Conservation (phyloP, 768 basidiomycete species). For the Suillus spraguei region DNA sequence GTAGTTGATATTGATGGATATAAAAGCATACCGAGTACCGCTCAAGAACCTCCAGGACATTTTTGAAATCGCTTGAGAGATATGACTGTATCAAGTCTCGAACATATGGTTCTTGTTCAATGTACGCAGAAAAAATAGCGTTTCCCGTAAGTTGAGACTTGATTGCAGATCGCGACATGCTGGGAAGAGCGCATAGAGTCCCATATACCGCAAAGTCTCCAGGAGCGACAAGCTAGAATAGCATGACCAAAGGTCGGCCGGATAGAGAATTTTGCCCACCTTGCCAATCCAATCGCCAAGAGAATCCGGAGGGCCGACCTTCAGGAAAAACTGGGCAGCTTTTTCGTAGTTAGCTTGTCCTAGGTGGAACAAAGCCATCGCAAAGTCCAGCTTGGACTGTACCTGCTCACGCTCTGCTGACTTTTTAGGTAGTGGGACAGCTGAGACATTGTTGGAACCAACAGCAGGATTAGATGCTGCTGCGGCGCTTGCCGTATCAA, state of each 20-base stretch:
- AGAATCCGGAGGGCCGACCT: conserved; percentile 62
- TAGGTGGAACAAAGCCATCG: conserved; percentile 75
- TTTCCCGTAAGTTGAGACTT: conserved; percentile 70
- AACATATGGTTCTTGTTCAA: conserved; percentile 86
- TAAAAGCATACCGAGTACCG: conserved; percentile 62
- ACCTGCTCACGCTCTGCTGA: conserved; percentile 62
- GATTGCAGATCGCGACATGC: conserved; percentile 68
- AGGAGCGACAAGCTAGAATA: conserved; percentile 66
- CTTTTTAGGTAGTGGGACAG: conserved; percentile 41
- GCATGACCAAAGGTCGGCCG: neutral
- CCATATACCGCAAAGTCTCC: conserved; percentile 89
- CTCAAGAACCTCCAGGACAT: conserved; percentile 72
- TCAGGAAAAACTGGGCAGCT: conserved; percentile 74
- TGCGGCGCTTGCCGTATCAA: conserved; percentile 60
- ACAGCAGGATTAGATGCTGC: conserved; percentile 34
- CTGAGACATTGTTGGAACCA: conserved; percentile 19
- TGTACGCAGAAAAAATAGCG: conserved; percentile 68
- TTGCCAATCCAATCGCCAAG: conserved; percentile 81
- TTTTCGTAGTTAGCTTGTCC: conserved; percentile 76
- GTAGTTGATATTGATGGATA: neutral
- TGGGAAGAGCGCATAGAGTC: conserved; percentile 82
- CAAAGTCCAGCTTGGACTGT: conserved; percentile 80
- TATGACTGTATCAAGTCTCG: conserved; percentile 87
- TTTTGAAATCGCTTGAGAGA: conserved; percentile 85
- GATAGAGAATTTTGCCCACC: conserved; percentile 37